Conservation (phyloP, 148 eudicot species). For the Cornus suecica region DNA sequence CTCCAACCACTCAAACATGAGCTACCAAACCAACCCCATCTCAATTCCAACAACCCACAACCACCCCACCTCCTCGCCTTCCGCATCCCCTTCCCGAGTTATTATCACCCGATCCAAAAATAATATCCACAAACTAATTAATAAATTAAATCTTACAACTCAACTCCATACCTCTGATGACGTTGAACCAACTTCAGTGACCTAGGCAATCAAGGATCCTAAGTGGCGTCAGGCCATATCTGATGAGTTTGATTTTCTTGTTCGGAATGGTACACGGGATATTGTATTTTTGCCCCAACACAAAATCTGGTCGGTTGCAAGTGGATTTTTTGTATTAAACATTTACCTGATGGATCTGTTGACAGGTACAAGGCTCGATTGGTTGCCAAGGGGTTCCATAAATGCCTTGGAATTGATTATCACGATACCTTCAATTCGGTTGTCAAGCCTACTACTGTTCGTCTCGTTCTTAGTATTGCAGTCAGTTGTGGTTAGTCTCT, state of each 20-base stretch:
- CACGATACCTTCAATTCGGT: background rate
- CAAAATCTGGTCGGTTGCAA: too few species aligned
- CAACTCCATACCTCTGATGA: too few species aligned
- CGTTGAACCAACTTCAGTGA: background rate
- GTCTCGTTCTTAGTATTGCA: background rate
- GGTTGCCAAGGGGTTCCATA: too few species aligned
- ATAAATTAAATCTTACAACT: background rate
- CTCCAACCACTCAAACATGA: background rate
- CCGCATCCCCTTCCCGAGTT: background rate
- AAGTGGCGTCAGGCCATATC: background rate
- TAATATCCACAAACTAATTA: too few species aligned
- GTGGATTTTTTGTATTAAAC: too few species aligned
- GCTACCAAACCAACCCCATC: background rate
- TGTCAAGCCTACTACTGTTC: background rate
- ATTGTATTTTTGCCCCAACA: too few species aligned
- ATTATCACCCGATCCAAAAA: background rate
- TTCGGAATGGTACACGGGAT: too few species aligned
- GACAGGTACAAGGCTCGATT: too few species aligned
- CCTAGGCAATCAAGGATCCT: background rate
- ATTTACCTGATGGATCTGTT: too few species aligned
- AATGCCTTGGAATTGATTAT: too few species aligned
- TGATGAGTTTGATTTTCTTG: background rate
- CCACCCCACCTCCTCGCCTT: background rate
- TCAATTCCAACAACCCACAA: background rate
- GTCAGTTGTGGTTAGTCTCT: background rate